phyloP scores from a whole-genome alignment of 768 basidiomycete species.

The Kwoniella shandongensis region DNA sequence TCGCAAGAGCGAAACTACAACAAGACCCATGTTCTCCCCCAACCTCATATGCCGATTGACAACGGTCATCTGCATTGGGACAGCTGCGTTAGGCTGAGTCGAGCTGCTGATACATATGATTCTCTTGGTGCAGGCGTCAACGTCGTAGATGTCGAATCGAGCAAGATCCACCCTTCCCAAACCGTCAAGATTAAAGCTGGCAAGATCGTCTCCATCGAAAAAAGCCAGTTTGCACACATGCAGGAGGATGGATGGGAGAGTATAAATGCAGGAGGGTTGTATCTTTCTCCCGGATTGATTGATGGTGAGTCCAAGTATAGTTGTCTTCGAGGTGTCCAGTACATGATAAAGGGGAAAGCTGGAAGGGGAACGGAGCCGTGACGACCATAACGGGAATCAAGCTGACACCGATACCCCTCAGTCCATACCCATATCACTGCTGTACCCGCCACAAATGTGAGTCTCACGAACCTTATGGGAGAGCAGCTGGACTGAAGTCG shows the following conservation, averaged over 20 bases:
- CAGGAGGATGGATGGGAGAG: constrained; percentile 26
- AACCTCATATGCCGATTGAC: too few species aligned
- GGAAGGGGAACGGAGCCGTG: too few species aligned
- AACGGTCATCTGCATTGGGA: too few species aligned
- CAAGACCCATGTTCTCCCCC: background rate
- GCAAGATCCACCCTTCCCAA: constrained; percentile 26
- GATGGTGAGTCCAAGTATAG: constrained; percentile 39
- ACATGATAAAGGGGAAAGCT: too few species aligned
- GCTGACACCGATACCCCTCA: background rate
- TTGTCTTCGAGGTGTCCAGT: too few species aligned
- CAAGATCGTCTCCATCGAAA: constrained; percentile 25
- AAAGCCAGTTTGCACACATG: constrained; percentile 14
- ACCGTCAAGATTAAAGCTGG: constrained; percentile 32
- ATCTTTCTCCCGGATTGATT: constrained; percentile 33
- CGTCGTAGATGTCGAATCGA: constrained; percentile 30
- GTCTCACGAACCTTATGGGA: background rate
- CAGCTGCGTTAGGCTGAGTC: too few species aligned
- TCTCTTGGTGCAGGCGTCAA: constrained; percentile 26
- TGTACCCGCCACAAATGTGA: constrained; percentile 19
- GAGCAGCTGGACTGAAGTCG: background rate
- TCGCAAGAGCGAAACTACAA: too few species aligned
- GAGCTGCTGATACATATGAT: background rate
- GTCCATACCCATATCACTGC: constrained; percentile 31
- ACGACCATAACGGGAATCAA: too few species aligned
- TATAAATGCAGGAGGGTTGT: constrained; percentile 25